Percentiles rank a stretch among this genome's conserved stretches.
These are phyloP conservation scores for Starmerella bacillaris DNA, from an alignment of 805 yeast species.

Conservation along the genomic window DNA sequence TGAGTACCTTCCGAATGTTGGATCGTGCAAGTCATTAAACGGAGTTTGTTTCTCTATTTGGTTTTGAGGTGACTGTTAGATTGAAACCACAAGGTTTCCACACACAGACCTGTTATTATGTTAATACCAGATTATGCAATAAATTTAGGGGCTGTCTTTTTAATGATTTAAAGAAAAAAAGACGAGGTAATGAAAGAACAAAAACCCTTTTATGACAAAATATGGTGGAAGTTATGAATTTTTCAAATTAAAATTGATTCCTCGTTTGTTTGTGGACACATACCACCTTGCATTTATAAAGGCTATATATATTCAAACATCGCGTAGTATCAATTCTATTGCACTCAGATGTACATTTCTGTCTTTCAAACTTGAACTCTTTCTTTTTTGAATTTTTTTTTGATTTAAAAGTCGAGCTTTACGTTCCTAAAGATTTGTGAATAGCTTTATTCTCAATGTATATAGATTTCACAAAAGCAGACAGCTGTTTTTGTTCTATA, in stretches of 20 bases:
- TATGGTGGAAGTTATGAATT: not conserved
- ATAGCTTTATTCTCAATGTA: no score
- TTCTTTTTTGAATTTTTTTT: not conserved
- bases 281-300: no score
- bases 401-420: not conserved
- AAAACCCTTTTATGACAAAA: not conserved
- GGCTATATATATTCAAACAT: no score
- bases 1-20: constrained; percentile 68
- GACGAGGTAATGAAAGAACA: not conserved
- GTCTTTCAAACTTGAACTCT: not conserved
- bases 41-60: not conserved
- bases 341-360: not conserved
- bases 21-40: constrained; percentile 25
- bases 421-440: no score
- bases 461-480: no score
- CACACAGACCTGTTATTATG: not conserved
- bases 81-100: not conserved
- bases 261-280: no score
- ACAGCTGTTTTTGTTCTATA: no score
- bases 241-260: no score
- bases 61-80: not conserved
- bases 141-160: not conserved
- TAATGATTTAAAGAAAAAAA: not conserved
- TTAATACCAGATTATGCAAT: constrained; percentile 2
- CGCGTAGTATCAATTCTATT: no score